A percentile compares a stretch with the other conserved stretches of the same genome.
These are phyloP conservation scores for Populus euphratica DNA, from an alignment of 345 rosid genomes.

Conservation along the genomic window DNA sequence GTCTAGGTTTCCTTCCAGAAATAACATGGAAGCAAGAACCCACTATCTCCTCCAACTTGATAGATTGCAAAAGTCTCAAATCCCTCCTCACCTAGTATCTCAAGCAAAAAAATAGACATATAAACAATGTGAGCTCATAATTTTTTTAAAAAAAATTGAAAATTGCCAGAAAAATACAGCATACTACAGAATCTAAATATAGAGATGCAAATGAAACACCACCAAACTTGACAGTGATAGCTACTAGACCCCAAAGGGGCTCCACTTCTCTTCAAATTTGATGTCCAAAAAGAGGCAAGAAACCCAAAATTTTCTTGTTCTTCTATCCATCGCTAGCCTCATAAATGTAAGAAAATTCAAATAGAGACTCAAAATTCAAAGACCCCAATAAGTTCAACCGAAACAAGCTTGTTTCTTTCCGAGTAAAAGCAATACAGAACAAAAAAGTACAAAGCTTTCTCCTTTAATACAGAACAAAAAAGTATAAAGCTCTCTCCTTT, in stretches of 20 bases:
- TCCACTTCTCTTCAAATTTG: too few species aligned
- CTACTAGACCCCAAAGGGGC: neutral
- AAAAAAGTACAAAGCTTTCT: neutral
- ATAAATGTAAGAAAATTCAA: neutral
- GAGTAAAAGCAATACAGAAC: neutral
- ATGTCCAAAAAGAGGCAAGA: too few species aligned
- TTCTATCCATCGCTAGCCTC: too few species aligned
- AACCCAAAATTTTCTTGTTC: too few species aligned
- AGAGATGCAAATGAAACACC: neutral
- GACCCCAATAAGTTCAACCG: neutral
- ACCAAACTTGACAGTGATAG: neutral
- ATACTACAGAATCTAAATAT: neutral
- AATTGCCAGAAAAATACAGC: neutral
- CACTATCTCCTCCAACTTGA: conserved; percentile 56
- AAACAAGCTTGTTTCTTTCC: neutral
- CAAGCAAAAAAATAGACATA: neutral
- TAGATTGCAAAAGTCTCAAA: conserved; percentile 64
- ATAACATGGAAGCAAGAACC: conserved; percentile 67
- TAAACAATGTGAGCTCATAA: neutral
- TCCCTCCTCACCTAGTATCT: conserved; percentile 75
- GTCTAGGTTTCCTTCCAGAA: conserved; percentile 54
- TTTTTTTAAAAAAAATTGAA: neutral
- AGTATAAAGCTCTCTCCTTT: neutral
- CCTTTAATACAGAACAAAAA: neutral
- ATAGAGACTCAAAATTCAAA: neutral